These are phyloP conservation scores for Akanthomyces uredinophilus DNA, from an alignment of 2,329 filamentous ascomycete genomes.

Conservation along the genomic window DNA sequence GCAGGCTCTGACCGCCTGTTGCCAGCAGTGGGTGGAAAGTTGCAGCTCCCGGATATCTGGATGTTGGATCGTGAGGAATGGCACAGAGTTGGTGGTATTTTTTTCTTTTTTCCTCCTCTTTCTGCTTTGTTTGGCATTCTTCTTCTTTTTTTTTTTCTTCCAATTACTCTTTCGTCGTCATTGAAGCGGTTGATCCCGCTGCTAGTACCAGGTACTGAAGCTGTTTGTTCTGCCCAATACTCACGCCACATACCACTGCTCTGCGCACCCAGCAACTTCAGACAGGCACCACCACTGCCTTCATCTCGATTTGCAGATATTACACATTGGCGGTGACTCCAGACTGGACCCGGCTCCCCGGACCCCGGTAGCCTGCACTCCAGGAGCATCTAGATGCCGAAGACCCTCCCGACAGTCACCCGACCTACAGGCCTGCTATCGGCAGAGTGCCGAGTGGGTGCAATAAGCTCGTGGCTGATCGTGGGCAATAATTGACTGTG, in stretches of 20 bases:
- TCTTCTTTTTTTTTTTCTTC: background rate
- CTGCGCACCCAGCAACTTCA: background rate
- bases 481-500: background rate
- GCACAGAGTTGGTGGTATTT: background rate
- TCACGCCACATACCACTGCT: background rate
- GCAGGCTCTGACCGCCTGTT: background rate
- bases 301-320: background rate
- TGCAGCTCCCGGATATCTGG: background rate
- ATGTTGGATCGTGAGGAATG: background rate
- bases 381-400: background rate
- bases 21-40: background rate
- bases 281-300: background rate
- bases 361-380: background rate
- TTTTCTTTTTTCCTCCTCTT: background rate
- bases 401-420: background rate
- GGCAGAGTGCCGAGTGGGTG: background rate
- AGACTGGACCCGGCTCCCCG: background rate
- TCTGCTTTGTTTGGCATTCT: background rate
- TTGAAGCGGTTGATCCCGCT: background rate
- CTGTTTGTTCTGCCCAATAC: too few species aligned
- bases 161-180: background rate
- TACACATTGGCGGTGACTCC: background rate
- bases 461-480: background rate
- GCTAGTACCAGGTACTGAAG: background rate
- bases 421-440: background rate